phyloP scores from a whole-genome alignment of 2,329 filamentous ascomycete genomes.

The Arthroderma uncinatum region DNA sequence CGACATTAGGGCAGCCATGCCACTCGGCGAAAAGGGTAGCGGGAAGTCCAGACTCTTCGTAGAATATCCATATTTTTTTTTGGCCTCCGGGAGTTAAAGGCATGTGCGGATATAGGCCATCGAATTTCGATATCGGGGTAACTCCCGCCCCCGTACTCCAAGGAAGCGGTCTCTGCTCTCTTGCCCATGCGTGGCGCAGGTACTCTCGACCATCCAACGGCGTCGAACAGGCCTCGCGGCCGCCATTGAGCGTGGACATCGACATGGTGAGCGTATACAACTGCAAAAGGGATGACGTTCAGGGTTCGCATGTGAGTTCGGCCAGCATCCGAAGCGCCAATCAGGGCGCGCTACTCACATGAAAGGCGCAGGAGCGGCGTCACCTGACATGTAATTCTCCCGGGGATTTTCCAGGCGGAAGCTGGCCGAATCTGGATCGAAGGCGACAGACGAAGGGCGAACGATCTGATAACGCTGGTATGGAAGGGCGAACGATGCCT shows the following conservation, averaged over 20 bases:
- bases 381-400: neutral
- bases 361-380: neutral
- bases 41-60: slow-evolving; percentile 1
- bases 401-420: neutral
- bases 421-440: slow-evolving; percentile 1
- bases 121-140: neutral
- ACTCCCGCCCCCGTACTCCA: neutral
- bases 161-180: neutral
- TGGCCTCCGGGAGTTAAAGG: neutral
- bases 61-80: neutral
- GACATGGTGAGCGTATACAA: too few relatives aligned
- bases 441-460: neutral
- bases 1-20: neutral
- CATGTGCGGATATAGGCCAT: neutral
- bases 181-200: neutral
- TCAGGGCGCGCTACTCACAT: slow-evolving; percentile 3
- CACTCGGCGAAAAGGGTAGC: neutral
- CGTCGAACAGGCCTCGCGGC: neutral
- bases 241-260: neutral
- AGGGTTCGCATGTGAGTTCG: slow-evolving; percentile 4
- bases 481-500: neutral
- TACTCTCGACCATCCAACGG: neutral
- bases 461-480: neutral
- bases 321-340: slow-evolving; percentile 5
- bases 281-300: neutral